These are phyloP conservation scores for Gautieria morchelliformis DNA, from an alignment of 768 basidiomycete genomes.

Conservation along the genomic window DNA sequence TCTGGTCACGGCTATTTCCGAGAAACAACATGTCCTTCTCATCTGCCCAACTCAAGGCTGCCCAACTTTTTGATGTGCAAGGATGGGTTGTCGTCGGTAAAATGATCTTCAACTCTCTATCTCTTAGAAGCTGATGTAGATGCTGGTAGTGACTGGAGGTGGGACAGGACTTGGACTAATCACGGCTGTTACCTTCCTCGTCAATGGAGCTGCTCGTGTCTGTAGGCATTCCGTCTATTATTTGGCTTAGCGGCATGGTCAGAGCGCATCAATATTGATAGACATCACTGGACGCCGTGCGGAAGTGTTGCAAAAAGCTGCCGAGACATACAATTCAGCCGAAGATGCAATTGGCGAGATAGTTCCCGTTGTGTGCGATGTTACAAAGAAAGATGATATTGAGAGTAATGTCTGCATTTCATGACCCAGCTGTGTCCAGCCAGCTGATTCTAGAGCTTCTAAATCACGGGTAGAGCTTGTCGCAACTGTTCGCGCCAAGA, in stretches of 20 bases:
- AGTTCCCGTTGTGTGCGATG: constrained; percentile 3
- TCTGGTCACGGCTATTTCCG: too few species aligned
- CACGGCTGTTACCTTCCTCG: neutral
- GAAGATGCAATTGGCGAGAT: constrained; percentile 1
- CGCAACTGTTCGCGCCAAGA: neutral
- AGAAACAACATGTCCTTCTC: neutral
- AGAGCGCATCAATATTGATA: neutral
- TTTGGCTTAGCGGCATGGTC: neutral
- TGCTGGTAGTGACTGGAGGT: constrained; percentile 2
- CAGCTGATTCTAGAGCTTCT: neutral
- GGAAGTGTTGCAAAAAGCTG: neutral
- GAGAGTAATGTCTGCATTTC: neutral
- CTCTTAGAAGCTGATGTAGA: neutral
- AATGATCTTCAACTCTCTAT: neutral
- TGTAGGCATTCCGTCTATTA: neutral
- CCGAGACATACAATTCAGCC: neutral
- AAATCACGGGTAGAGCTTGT: neutral
- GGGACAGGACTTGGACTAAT: constrained; percentile 5
- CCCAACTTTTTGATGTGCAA: neutral
- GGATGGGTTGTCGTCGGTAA: constrained; percentile 8
- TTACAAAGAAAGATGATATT: constrained; percentile 10
- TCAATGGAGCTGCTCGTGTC: constrained; percentile 6
- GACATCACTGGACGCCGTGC: constrained; percentile 8
- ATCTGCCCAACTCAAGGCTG: neutral
- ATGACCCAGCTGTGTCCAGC: neutral